Percentiles rank a stretch among this genome's conserved stretches.
phyloP scores from a whole-genome alignment of 2,329 filamentous ascomycete genomes.

The Colletotrichum lini region DNA sequence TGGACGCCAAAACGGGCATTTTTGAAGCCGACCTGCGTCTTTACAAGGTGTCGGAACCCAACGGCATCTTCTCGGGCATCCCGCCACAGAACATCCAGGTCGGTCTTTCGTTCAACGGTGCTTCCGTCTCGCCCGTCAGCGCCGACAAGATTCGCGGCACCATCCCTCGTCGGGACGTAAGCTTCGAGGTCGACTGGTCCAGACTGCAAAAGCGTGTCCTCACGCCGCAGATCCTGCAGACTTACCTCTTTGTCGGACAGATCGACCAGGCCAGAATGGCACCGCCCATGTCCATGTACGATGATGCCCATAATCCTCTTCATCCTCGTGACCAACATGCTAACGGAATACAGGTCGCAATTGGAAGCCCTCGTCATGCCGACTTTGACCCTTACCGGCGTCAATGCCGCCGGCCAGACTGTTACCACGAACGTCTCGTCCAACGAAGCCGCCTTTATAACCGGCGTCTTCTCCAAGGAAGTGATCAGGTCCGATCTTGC shows the following conservation, averaged over 20 bases:
- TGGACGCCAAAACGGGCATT: constrained; percentile 76
- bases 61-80: constrained; percentile 67
- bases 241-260: constrained; percentile 78
- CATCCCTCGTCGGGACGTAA: constrained; percentile 44
- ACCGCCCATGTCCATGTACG: constrained; percentile 73
- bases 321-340: constrained; percentile 11
- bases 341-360: constrained; percentile 59
- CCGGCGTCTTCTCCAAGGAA: constrained; percentile 76
- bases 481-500: constrained; percentile 66
- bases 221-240: constrained; percentile 66
- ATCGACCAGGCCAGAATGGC: constrained; percentile 72
- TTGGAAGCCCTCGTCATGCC: constrained; percentile 78
- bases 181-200: constrained; percentile 22
- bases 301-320: constrained; percentile 28
- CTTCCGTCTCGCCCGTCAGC: constrained; percentile 63
- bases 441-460: constrained; percentile 80
- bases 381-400: constrained; percentile 75
- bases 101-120: constrained; percentile 67
- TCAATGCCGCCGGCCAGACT: constrained; percentile 62
- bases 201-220: constrained; percentile 40
- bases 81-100: constrained; percentile 68
- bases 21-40: constrained; percentile 85
- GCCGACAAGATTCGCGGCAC: constrained; percentile 46
- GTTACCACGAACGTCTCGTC: constrained; percentile 77
- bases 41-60: constrained; percentile 76